Evolutionary conservation across 1,284 basidiomycete species (phyloP), one percentile per base, ranked within the genome.

Genomic region (Trametes hirsuta): DNA sequence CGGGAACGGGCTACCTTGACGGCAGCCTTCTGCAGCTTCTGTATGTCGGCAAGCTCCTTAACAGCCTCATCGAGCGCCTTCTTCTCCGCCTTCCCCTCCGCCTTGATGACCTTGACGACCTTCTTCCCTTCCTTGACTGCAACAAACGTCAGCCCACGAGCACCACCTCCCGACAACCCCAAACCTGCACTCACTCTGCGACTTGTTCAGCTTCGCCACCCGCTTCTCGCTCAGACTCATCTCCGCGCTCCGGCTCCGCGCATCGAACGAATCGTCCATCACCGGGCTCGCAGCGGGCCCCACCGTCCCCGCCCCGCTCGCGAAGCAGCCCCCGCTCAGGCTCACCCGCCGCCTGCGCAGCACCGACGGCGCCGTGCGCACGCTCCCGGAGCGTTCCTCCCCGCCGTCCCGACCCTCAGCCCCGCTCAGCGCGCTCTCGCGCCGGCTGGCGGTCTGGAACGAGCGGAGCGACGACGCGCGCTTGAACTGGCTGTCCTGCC

Each of bases 21-120:
- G 0, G 83, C 79, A 3, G 69, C 71, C 65, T 80, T 81, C 70
- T 86, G 85, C 22, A 83, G 65, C 70, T 76, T 79, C 66, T 85
- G 84, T 6, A 84, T 67, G 41, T 82, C 79, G 1, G 74, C 72
- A n/a, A 86, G 77, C 64, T 87, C 84, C 35, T 74, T 73, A 55
- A 85, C 76, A 0, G 81, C 79, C 5, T 79, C 70, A 4, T 72
- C 68, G 24, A 86, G 67, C 0, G 83, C 75, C 54, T 78, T 69
- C 68, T 81, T 80, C 71, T 86, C 84, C 1, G 78, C 74, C 66
- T 81, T 82, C 4, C 76, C 82, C 70, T 85, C 84, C 11, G 75
- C 67, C 66, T 76, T 81, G 62, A 86, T 81, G 41, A 86, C 78
- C 68, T 80, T 84, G 3, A 82, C 79, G 11, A 86, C 70, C 25